phyloP scores from a whole-genome alignment of 306 rosid species.

The Castanea mollissima region DNA sequence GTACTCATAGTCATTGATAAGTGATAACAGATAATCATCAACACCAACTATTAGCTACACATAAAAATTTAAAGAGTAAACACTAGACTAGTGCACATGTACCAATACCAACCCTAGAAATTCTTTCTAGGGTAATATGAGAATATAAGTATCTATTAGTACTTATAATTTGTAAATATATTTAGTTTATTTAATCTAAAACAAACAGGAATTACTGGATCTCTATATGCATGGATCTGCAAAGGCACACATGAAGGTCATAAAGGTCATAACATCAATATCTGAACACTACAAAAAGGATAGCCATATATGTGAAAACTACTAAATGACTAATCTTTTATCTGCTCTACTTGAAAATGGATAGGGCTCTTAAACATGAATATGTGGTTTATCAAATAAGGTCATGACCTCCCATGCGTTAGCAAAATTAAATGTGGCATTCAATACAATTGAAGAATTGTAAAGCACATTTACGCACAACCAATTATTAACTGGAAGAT shows the following conservation, averaged over 20 bases:
- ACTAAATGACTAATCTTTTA: background rate
- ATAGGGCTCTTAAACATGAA: background rate
- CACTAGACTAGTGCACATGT: background rate
- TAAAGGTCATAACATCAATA: background rate
- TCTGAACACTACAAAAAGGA: background rate
- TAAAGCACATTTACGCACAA: background rate
- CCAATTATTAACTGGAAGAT: too few species aligned
- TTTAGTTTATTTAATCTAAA: background rate
- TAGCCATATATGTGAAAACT: background rate
- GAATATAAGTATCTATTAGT: background rate
- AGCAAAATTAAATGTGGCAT: background rate
- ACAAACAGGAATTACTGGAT: background rate
- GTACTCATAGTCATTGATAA: background rate
- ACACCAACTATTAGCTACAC: background rate
- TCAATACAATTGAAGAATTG: background rate
- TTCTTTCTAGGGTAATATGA: background rate
- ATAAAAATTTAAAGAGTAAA: background rate
- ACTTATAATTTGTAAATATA: background rate
- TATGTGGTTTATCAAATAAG: background rate
- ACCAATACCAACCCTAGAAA: background rate
- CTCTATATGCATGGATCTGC: background rate
- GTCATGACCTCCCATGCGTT: background rate
- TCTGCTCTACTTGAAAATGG: background rate
- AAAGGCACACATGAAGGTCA: background rate
- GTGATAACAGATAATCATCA: background rate